Base-by-base conservation (phyloP, 345 rosid species). In the Clausena lansium region DNA sequence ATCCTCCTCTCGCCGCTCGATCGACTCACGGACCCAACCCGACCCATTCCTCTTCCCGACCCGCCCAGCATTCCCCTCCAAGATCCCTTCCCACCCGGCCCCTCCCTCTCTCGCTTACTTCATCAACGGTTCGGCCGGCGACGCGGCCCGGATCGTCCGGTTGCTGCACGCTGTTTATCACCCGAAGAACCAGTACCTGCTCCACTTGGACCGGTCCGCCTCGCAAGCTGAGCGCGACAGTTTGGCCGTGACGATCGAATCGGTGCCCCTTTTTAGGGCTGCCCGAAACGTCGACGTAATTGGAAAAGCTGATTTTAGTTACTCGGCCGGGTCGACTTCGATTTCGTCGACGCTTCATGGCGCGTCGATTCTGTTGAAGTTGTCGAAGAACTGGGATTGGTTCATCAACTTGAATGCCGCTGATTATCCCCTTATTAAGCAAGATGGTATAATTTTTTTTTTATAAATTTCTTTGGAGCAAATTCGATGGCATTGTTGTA, bases 361-460 rank as follows among this genome's bases (percentile, higher is more conserved):
- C n/a, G 99, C 97, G 20, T 89, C 98, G 67, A 85, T 94, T 76
- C 86, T 94, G 77, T 85, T 96, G 61, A 87, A 91, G 76, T 83
- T 96, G 59, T 85, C 94, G 0, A 82, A 84, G 28, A 81, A 70
- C 59, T 96, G 99, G 99, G 94, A 96, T 84, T 96, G 98, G 99
- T 92, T 96, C 78, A 76, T 96, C 70, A 85, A 69, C 81, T 91
- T 96, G 58, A 77, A 57, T 32, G 93, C 91, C 25, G 89, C 86
- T 11, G 98, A 96, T 84, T 96, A 96, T 79, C 99, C 98, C 58
- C 99, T 96, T 71, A 81, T 90, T 76, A 86, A 95, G 54, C 99
- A 94, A 88, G 99, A 96, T 80, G 99, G 99, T 93, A 85, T 72
- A 47, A 54, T 30, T 78, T 62, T 39, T 41, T 22, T 14, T 68